Conservation (phyloP, 2,329 filamentous ascomycete species). For the Sporothrix brunneoviolacea region DNA sequence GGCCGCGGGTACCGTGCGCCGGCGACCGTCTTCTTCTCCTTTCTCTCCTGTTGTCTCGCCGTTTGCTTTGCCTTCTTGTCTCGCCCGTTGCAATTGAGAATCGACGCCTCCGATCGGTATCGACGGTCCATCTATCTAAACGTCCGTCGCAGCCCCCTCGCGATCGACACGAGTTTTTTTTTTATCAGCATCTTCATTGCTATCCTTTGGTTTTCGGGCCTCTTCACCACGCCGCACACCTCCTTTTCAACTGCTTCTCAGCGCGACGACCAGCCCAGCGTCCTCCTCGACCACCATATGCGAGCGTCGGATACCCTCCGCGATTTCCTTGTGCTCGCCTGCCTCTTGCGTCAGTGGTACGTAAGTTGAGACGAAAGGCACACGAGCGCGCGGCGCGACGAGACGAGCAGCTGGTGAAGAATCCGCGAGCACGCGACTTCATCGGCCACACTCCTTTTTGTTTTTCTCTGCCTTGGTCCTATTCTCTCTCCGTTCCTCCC, state of each 20-base stretch:
- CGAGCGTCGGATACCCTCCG: slow-evolving; percentile 1
- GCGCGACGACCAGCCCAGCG: no score
- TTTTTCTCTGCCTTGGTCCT: slow-evolving; percentile 6
- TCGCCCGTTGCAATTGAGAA: background rate
- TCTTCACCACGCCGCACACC: no score
- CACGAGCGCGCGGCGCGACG: slow-evolving; percentile 2
- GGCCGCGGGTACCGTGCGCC: slow-evolving; percentile 16
- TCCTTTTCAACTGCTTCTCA: no score
- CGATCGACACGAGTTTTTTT: background rate
- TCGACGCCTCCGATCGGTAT: background rate
- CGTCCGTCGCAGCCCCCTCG: background rate
- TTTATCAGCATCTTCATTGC: background rate
- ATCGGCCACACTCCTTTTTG: background rate
- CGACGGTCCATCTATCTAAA: no score
- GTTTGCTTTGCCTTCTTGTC: background rate
- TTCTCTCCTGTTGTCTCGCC: background rate
- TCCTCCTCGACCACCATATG: slow-evolving; percentile 4
- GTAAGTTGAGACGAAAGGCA: slow-evolving; percentile 4
- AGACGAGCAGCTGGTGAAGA: background rate
- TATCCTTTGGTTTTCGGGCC: no score
- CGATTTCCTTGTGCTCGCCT: background rate
- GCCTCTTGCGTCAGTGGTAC: slow-evolving; percentile 7
- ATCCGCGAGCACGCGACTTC: background rate
- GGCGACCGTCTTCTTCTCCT: background rate
- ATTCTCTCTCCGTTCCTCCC: slow-evolving; percentile 9